phyloP scores from a whole-genome alignment of 1,284 basidiomycete species.

The Cutaneotrichosporon curvatum region DNA sequence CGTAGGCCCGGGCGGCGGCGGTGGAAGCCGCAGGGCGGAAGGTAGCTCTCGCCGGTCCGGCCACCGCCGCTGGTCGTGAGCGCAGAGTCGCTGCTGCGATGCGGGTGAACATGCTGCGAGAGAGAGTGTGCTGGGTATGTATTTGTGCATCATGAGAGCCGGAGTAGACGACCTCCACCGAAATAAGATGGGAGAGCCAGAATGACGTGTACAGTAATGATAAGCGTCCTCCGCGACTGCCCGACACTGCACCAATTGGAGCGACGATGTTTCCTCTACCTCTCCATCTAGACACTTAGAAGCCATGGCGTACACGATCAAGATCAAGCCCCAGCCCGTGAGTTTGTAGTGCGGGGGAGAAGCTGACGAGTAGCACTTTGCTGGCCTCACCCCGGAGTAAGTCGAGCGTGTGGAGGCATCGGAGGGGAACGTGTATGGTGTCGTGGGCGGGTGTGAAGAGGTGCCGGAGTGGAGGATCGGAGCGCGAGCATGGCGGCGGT shows the following conservation, averaged over 20 bases:
- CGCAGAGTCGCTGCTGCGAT: not conserved
- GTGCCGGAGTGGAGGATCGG: too few species aligned
- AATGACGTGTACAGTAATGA: not conserved
- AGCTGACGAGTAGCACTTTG: slow-evolving; percentile 24
- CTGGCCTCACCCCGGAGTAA: slow-evolving; percentile 30
- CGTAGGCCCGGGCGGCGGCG: slow-evolving; percentile 18
- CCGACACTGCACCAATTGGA: not conserved
- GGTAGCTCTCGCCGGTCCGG: not conserved
- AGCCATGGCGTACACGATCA: slow-evolving; percentile 13
- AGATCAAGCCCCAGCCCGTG: slow-evolving; percentile 14
- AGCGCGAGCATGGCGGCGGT: too few species aligned
- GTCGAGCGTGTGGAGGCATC: slow-evolving; percentile 5
- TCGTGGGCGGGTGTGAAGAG: too few species aligned
- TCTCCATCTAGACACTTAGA: not conserved
- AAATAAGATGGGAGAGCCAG: not conserved
- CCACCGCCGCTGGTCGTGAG: too few species aligned
- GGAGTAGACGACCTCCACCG: slow-evolving; percentile 1
- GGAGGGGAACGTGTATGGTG: too few species aligned
- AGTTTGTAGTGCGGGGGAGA: not conserved
- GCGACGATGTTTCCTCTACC: not conserved
- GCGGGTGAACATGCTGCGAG: not conserved
- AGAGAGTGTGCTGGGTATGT: too few species aligned
- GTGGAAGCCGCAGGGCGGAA: not conserved
- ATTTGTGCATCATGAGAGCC: too few species aligned
- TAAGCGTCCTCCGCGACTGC: slow-evolving; percentile 2